phyloP scores from a whole-genome alignment of 495 filamentous ascomycete species.

The Aspergillus ostianus region DNA sequence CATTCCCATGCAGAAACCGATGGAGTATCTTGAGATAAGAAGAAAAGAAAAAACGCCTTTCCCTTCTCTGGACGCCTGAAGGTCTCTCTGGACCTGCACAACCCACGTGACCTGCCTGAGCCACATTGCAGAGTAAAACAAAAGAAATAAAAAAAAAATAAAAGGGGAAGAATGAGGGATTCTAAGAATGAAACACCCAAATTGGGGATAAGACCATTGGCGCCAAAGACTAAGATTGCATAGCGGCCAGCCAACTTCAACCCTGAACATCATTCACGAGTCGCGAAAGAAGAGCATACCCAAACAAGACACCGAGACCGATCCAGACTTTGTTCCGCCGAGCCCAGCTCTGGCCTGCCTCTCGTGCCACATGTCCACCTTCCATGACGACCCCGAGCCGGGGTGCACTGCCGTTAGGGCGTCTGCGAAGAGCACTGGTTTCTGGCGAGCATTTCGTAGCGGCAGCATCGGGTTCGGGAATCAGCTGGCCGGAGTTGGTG shows the following conservation, averaged over 20 bases:
- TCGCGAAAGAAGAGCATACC: conserved; percentile 76
- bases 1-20: background rate
- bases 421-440: conserved; percentile 63
- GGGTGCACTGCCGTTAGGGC: conserved; percentile 64
- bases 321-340: conserved; percentile 73
- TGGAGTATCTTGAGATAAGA: background rate
- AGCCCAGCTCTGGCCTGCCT: conserved; percentile 80
- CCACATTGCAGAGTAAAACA: conserved; percentile 6
- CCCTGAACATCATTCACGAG: conserved; percentile 58
- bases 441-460: conserved; percentile 56
- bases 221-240: conserved; percentile 19
- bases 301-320: conserved; percentile 62
- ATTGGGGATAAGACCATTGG: conserved; percentile 19
- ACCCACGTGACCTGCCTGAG: conserved; percentile 4
- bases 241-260: conserved; percentile 21
- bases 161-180: background rate
- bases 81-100: conserved; percentile 7
- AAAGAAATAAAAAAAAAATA: background rate
- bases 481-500: conserved; percentile 65
- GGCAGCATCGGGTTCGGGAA: conserved; percentile 38
- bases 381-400: conserved; percentile 79
- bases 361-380: conserved; percentile 65
- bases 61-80: conserved; percentile 18
- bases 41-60: conserved; percentile 17
- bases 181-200: conserved; percentile 1